Conservation (phyloP, 805 yeast genomes). For the Brettanomyces nanus region DNA sequence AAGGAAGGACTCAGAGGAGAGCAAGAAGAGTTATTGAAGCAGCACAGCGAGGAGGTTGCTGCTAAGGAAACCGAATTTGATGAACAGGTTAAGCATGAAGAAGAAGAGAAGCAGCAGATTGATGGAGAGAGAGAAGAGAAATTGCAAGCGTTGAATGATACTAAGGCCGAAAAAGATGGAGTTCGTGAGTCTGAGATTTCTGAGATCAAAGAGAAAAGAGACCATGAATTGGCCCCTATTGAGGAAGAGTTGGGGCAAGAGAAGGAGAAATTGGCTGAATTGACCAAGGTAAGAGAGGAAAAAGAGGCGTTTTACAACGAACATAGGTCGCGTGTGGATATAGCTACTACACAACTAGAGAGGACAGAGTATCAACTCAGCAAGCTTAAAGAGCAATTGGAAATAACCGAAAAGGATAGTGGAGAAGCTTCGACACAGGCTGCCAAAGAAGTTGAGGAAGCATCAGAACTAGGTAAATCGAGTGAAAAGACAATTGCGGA, state of each 20-base stretch:
- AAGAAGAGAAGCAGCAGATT: constrained; percentile 32
- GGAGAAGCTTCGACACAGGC: constrained; percentile 24
- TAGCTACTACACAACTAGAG: constrained; percentile 32
- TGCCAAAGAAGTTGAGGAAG: constrained; percentile 21
- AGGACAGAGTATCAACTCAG: constrained; percentile 37
- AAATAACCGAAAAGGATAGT: constrained; percentile 31
- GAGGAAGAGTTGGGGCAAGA: constrained; percentile 45
- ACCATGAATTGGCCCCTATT: constrained; percentile 45
- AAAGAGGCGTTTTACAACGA: constrained; percentile 36
- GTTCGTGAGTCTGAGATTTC: constrained; percentile 39
- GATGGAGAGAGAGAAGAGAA: constrained; percentile 35
- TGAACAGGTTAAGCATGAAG: constrained; percentile 31
- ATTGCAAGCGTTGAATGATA: constrained; percentile 33
- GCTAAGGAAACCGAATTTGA: constrained; percentile 36
- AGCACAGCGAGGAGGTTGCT: constrained; percentile 30
- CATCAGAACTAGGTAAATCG: constrained; percentile 14
- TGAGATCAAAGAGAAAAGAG: constrained; percentile 42
- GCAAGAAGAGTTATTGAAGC: constrained; percentile 25
- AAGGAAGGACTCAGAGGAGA: constrained; percentile 39
- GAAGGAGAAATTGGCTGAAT: constrained; percentile 38
- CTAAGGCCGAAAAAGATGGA: constrained; percentile 35
- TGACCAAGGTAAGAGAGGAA: constrained; percentile 42
- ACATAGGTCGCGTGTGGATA: constrained; percentile 37
- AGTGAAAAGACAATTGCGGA: constrained; percentile 5
- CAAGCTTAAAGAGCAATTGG: constrained; percentile 33